Percentiles rank a stretch among this genome's conserved stretches.
Evolutionary conservation across 2,329 filamentous ascomycete genomes (phyloP).

Genomic region (Ceratocystis albifundus): DNA sequence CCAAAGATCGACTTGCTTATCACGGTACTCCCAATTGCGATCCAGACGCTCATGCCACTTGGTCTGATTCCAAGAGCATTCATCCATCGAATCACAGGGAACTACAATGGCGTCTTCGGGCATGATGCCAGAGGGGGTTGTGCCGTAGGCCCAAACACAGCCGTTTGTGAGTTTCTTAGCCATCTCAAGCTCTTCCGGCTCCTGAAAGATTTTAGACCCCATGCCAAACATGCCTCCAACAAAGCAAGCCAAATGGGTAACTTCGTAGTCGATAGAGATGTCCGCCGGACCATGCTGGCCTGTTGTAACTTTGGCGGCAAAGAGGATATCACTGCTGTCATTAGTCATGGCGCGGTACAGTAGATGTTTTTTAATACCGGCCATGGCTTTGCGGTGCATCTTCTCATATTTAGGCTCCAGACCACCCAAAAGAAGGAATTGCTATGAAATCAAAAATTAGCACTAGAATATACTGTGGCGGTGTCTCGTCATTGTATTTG

Average conservation of each 20-base stretch:
- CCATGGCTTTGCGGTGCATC: slow-evolving; percentile 58
- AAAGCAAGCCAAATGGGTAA: slow-evolving; percentile 55
- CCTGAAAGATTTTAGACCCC: slow-evolving; percentile 50
- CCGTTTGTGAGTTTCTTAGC: slow-evolving; percentile 54
- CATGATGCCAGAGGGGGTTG: slow-evolving; percentile 52
- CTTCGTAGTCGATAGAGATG: slow-evolving; percentile 44
- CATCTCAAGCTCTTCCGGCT: slow-evolving; percentile 49
- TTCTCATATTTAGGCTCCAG: slow-evolving; percentile 57
- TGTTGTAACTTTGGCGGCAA: slow-evolving; percentile 53
- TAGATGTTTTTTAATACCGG: slow-evolving; percentile 58
- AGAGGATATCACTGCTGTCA: slow-evolving; percentile 53
- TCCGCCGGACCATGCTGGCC: slow-evolving; percentile 34
- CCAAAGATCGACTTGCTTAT: slow-evolving; percentile 34
- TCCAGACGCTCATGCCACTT: slow-evolving; percentile 41
- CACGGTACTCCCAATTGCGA: slow-evolving; percentile 35
- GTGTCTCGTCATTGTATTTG: slow-evolving; percentile 9
- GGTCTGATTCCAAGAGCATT: slow-evolving; percentile 43
- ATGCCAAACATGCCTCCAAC: slow-evolving; percentile 59
- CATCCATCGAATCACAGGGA: slow-evolving; percentile 38
- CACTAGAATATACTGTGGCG: background rate
- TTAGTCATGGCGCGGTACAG: slow-evolving; percentile 67
- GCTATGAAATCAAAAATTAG: slow-evolving; percentile 39
- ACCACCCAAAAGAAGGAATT: slow-evolving; percentile 64
- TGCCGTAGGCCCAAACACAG: slow-evolving; percentile 58
- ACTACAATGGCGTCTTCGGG: slow-evolving; percentile 40